Conservation (phyloP, 345 rosid species). For the Eucalyptus regnans region DNA sequence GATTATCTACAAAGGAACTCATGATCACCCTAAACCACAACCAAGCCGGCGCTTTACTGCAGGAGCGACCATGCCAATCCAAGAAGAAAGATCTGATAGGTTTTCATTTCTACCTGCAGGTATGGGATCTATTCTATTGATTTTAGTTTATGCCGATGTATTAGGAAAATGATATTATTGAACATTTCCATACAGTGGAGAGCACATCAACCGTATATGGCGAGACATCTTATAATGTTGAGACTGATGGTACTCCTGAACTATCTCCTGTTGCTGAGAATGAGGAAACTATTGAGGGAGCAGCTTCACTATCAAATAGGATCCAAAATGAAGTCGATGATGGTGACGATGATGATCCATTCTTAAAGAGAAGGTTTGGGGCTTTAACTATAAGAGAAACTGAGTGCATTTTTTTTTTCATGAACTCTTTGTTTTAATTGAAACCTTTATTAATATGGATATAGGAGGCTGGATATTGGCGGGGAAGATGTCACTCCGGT, state of each 20-base stretch:
- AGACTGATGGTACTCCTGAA: constrained; percentile 45
- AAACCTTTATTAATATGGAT: background rate
- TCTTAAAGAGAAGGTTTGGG: constrained; percentile 70
- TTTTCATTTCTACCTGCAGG: constrained; percentile 10
- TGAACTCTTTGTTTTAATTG: background rate
- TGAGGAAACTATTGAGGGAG: constrained; percentile 48
- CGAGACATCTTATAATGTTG: constrained; percentile 31
- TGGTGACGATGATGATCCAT: constrained; percentile 54
- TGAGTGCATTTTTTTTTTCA: background rate
- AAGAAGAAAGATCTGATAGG: constrained; percentile 68
- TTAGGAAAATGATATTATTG: background rate
- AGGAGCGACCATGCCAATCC: constrained; percentile 42
- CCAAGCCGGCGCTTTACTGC: constrained; percentile 70
- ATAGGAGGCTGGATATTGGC: constrained; percentile 74
- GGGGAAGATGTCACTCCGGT: constrained; percentile 67
- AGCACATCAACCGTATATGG: constrained; percentile 42
- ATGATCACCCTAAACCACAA: constrained; percentile 98
- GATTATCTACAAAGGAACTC: constrained; percentile 90
- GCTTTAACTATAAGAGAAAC: background rate
- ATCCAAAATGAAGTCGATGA: constrained; percentile 34
- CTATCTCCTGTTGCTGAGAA: constrained; percentile 39
- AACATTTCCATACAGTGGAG: constrained; percentile 15
- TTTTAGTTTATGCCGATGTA: background rate
- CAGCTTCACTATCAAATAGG: background rate
- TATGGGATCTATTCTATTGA: background rate